Evolutionary conservation across 345 rosid genomes (phyloP), one percentile per base, ranked within the genome.

Genomic region (Heritiera littoralis): DNA sequence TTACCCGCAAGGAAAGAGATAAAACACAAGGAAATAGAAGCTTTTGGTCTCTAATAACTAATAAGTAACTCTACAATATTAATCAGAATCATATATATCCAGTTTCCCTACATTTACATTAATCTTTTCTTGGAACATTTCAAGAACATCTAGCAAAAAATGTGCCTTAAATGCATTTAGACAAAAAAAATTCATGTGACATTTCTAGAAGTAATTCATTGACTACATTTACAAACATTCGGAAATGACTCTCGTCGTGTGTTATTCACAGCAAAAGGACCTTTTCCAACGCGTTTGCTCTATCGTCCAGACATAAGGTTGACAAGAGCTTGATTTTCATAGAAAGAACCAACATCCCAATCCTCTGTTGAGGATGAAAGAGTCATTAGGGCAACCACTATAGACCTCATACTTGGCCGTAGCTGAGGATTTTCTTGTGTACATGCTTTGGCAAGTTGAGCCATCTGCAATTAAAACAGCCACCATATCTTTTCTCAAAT

Each of bases 301-400:
- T 88, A 91, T 67, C 97, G 84, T 77, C 94, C 98, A 0, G 98
- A 93, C 97, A 93, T 88, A n/a, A 93, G 90, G 78, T 91, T 92
- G 75, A 89, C 79, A 1, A 93, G 86, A 82, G 89, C 91, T 17
- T 89, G 86, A 83, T 93, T 91, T 79, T 91, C 92, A 32, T 89
- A 89, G 83, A 91, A 88, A 67, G 94, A 81, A 7, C 87, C 89
- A 3, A 84, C 89, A 82, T 93, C 97, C 97, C 97, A 94, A 20
- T 93, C 97, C 72, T 92, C 97, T 0, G 97, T 92, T 0, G 92
- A 72, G 1, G 99, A 96, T 2, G 94, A 92, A 28, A 97, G 94
- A 3, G 98, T 90, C 82, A 91, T 94, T 49, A 93, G 80, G 46
- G 98, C 97, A 52, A 94, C 98, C 78, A 94, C 99, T 4, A 94